Conservation (phyloP, 495 filamentous ascomycete genomes). For the Pyronema domesticum region DNA sequence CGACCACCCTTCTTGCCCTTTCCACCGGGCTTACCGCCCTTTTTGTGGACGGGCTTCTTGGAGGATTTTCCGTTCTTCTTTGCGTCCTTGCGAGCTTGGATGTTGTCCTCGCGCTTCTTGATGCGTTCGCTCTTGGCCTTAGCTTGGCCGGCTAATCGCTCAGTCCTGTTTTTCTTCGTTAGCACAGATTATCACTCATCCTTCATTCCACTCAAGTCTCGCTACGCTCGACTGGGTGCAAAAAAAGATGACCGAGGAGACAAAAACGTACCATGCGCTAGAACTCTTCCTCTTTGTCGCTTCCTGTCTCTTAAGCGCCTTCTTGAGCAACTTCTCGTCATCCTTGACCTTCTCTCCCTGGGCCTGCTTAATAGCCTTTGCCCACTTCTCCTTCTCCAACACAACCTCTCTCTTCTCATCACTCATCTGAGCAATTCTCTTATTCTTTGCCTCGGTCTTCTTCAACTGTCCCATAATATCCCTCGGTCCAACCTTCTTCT, state of each 20-base stretch:
- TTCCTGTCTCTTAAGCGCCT: conserved; percentile 85
- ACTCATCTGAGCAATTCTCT: conserved; percentile 49
- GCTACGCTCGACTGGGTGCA: too few species aligned
- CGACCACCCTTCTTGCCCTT: conserved; percentile 31
- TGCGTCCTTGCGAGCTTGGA: conserved; percentile 66
- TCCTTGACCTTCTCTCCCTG: conserved; percentile 84
- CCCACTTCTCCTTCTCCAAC: conserved; percentile 83
- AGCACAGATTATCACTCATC: not conserved
- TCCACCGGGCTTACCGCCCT: conserved; percentile 21
- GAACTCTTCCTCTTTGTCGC: conserved; percentile 75
- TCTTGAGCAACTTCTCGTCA: conserved; percentile 75
- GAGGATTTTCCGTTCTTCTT: conserved; percentile 44
- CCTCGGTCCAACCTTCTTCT: conserved; percentile 54
- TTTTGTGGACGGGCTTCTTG: conserved; percentile 29
- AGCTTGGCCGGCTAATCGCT: conserved; percentile 55
- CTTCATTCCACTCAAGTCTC: too few species aligned
- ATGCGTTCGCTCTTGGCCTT: conserved; percentile 62
- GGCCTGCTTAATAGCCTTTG: conserved; percentile 73
- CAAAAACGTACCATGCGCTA: conserved; percentile 47
- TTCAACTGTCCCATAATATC: conserved; percentile 60
- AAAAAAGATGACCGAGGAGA: too few species aligned
- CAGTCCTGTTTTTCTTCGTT: conserved; percentile 28
- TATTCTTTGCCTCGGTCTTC: conserved; percentile 52
- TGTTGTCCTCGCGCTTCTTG: conserved; percentile 75
- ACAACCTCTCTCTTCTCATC: conserved; percentile 65